Base-by-base conservation (phyloP, 2,329 filamentous ascomycete genomes). In the Aspergillus tamarii region DNA sequence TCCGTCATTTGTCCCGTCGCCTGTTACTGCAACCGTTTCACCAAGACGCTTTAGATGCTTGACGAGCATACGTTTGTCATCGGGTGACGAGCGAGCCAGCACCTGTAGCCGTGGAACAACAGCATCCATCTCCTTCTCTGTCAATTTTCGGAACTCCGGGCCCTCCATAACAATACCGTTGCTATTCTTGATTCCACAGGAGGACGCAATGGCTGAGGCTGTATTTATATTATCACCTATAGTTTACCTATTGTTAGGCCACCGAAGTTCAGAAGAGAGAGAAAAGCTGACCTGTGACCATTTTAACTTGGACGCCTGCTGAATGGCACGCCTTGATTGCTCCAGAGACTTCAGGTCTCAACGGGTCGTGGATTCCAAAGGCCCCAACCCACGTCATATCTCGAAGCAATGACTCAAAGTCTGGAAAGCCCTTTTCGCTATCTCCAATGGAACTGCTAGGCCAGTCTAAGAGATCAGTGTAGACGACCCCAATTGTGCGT, bases 281-380 rank as follows among this genome's bases (percentile, higher is more conserved):
- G 30, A 10, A 21, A 26, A 91, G 88, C 63, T 59, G 11, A 66
- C 63, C 6, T 21, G 67, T 65, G 8, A 65, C 63, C 63, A 65
- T 65, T 36, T 61, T 62, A 9, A 65, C 63, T 28, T 85, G 81
- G 41, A 91, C 89, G 64, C 88, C 88, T 4, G 84, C 61, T 26
- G 57, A 41, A 30, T 54, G 61, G 67, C 88, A 90, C 72, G 85
- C 85, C 61, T 80, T 80, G 54, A 91, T 89, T 56, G 89, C 89
- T 59, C 87, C 85, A 28, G 85, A 81, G 43, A 91, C 89, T 65
- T 88, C 88, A 3, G 84, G 82, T 63, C 89, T 82, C 19, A 91
- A 84, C 30, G 89, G 89, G 75, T 92, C 89, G 71, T 91, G 88
- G 70, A 92, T 91, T 68, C 89, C 89, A 57, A 90, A 88, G 54